Base-by-base conservation (phyloP, 805 yeast genomes). In the Cyberlindnera lachancei region DNA sequence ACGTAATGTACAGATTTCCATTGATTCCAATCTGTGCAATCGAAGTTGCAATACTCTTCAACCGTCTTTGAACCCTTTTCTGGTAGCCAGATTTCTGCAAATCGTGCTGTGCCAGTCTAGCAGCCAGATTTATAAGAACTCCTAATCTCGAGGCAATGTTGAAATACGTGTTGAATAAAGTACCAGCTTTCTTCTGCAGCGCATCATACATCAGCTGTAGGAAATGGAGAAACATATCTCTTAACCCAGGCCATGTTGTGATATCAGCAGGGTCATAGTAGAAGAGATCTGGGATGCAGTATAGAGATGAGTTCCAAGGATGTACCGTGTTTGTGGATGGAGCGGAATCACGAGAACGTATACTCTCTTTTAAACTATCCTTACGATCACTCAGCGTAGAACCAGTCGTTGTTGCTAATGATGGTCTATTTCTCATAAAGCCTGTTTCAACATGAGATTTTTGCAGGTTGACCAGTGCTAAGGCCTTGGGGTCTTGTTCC, bases 1-100 rank as follows among this genome's bases (percentile, higher is more conserved):
- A 7, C 10, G 38, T 61, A 33, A 80, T 59, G 50, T 73, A 80
- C n/a, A 81, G 50, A 30, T 70, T 63, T 7, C 84, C 81, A 47
- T 76, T 76, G 35, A 79, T 70, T 36, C 76, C 74, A 35, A 82
- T 66, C 37, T 75, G 80, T 3, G 84, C 70, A 36, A 75, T 65
- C 1, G 79, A 61, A 7, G 66, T 56, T 0, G 76, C 68, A 12
- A 79, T 59, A 37, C 68, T 65, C 44, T 66, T 73, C 42, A 80
- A 52, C 23, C 72, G 56, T 33, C 62, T 61, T 35, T 70, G 64
- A 10, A 79, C 64, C 9, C 68, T 55, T 16, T 53, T 55, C 32
- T 72, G 70, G 35, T 64, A 61, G 21, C 66, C 65, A 11, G 73
- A 66, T 16, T 58, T 61, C 9, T 56, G 53, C 27, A 75, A 61